Base-by-base conservation (phyloP, 768 basidiomycete genomes). In the Hysterangium stoloniferum region DNA sequence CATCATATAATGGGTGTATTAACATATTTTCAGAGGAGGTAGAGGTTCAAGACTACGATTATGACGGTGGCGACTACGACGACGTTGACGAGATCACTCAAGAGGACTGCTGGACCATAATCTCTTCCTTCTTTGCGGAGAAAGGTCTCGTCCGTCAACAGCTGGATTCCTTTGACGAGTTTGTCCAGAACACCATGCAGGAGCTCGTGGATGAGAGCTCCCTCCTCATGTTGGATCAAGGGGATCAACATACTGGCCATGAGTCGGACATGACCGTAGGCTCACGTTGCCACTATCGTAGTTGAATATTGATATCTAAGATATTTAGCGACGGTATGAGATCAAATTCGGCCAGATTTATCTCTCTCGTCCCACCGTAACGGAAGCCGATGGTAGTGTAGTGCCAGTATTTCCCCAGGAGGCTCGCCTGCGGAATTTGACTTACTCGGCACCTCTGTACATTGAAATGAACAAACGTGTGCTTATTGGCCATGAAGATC, bases 121-220 rank as follows among this genome's bases (percentile, higher is more conserved):
- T 98, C 60, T 86, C 89, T 55, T 84, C 89, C 61, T 99, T 95
- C 72, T 98, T 99, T 66, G 85, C 91, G 56, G 88, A 92, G 65
- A 96, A 95, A 66, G 95, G 95, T 68, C 84, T 99, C 54, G 96
- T 98, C 47, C 81, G 91, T 42, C 96, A 99, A 64, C 96, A 99
- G 65, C 80, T 98, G 48, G 93, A 95, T 70, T 94, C 90, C 9
- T 99, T 95, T 68, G 93, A 99, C 64, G 95, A 98, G 69, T 99
- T 98, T 61, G 90, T 99, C 29, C 92, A 97, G 64, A 97, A 97
- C 59, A 97, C 93, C 12, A 96, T 99, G 93, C 95, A 98, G 68
- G 96, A 98, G 65, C 76, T 99, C 22, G 94, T 99, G 19, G 96
- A 97, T 64, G 96, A 99, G 70, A 90, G 90, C 57, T 71, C 84